These are phyloP conservation scores for Xylaria venustula DNA, from an alignment of 495 filamentous ascomycete genomes.

Conservation along the genomic window DNA sequence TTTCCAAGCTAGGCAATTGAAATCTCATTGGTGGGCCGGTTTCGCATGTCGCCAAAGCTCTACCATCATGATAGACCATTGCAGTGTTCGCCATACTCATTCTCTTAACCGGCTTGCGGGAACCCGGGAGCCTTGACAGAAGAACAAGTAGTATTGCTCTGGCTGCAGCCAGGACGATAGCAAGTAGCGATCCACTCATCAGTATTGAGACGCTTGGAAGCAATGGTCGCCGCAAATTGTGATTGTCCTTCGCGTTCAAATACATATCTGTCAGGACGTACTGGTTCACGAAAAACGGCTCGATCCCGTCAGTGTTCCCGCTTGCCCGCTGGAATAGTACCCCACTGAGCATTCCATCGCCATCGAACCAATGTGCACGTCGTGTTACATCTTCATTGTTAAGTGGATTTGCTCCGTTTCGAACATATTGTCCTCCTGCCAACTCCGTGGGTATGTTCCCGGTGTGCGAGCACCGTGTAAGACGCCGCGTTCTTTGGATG, in stretches of 20 bases:
- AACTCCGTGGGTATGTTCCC: conserved; percentile 59
- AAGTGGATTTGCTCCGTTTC: conserved; percentile 69
- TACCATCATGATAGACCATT: conserved; percentile 62
- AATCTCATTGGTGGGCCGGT: conserved; percentile 65
- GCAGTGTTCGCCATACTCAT: conserved; percentile 66
- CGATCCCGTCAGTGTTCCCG: conserved; percentile 29
- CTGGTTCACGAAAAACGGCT: conserved; percentile 62
- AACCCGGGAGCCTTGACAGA: conserved; percentile 53
- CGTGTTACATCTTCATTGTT: conserved; percentile 53
- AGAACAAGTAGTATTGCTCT: conserved; percentile 53
- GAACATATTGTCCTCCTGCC: conserved; percentile 62
- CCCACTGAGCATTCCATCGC: conserved; percentile 68
- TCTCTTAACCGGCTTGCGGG: conserved; percentile 52
- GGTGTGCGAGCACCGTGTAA: conserved; percentile 50
- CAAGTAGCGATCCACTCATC: conserved; percentile 49
- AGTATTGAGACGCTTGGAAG: conserved; percentile 61
- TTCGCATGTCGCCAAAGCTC: conserved; percentile 65
- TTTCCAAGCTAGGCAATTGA: conserved; percentile 57
- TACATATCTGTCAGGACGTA: conserved; percentile 64
- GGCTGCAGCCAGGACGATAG: conserved; percentile 45
- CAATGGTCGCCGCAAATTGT: conserved; percentile 47
- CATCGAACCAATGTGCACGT: conserved; percentile 68
- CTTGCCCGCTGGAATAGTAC: conserved; percentile 50
- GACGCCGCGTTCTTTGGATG: conserved; percentile 44
- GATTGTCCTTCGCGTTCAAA: conserved; percentile 45